Conservation (phyloP, 306 rosid species). For the Trifolium fragiferum region DNA sequence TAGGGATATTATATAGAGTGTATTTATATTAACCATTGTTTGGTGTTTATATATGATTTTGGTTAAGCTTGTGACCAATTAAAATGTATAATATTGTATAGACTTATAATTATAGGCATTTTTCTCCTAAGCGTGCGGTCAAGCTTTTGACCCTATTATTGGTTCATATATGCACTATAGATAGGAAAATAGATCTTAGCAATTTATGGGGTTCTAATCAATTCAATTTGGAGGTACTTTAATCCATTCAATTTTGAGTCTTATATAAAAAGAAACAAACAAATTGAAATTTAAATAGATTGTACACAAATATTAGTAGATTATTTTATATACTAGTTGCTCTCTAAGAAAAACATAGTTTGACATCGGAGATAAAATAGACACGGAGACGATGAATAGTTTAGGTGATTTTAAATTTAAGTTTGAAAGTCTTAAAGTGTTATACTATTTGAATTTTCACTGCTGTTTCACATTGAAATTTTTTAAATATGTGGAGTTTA, state of each 20-base stretch:
- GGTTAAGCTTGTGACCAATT: slow-evolving; percentile 16
- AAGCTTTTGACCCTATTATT: not conserved
- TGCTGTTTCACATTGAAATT: too few species aligned
- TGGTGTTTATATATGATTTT: not conserved
- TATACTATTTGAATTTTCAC: too few species aligned
- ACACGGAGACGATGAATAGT: too few species aligned
- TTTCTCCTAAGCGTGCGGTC: not conserved
- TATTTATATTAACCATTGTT: not conserved
- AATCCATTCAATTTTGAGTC: not conserved
- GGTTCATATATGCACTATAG: not conserved
- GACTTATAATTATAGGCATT: not conserved
- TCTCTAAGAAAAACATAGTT: not conserved
- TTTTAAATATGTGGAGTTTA: too few species aligned
- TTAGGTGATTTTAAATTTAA: too few species aligned
- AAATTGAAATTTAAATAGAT: not conserved
- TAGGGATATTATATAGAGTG: not conserved
- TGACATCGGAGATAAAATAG: too few species aligned
- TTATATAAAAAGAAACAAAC: not conserved
- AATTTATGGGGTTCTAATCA: slow-evolving; percentile 2
- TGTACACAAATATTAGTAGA: not conserved
- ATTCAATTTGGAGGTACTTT: not conserved
- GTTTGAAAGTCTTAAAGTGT: too few species aligned
- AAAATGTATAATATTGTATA: not conserved
- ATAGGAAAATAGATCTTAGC: not conserved
- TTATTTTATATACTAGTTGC: not conserved